Evolutionary conservation across 495 filamentous ascomycete species (phyloP).

Genomic region (Penicillium chermesinum): DNA sequence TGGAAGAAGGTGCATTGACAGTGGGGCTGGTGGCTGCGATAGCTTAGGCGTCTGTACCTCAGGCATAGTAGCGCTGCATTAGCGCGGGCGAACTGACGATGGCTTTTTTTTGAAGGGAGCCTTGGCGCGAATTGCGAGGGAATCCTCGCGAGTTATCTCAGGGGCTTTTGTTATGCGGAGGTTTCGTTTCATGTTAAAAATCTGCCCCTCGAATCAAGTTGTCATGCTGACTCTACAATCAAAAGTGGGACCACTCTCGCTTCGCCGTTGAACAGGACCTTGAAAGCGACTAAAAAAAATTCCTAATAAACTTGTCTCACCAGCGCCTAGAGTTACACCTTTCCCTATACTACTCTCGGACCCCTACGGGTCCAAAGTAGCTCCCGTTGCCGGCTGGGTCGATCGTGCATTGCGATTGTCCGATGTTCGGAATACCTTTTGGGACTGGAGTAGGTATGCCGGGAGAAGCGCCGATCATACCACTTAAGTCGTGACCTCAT

Average conservation of each 20-base stretch:
- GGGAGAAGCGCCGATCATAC: background rate
- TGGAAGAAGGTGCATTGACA: conserved; percentile 7
- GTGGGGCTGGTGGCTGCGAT: conserved; percentile 14
- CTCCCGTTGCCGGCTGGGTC: conserved; percentile 7
- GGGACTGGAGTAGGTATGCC: background rate
- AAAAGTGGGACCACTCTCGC: conserved; percentile 2
- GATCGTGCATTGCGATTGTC: conserved; percentile 8
- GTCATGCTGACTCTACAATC: background rate
- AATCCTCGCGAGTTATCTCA: conserved; percentile 5
- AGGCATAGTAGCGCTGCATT: conserved; percentile 21
- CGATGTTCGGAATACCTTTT: background rate
- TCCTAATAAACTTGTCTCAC: background rate
- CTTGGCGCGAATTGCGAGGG: conserved; percentile 14
- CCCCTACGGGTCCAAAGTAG: conserved; percentile 12
- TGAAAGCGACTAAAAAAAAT: background rate
- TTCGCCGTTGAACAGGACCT: background rate
- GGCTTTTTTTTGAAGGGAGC: conserved; percentile 14
- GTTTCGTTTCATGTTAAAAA: conserved; percentile 8
- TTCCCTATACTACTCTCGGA: conserved; percentile 13
- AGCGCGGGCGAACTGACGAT: conserved; percentile 29
- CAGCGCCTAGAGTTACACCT: conserved; percentile 7
- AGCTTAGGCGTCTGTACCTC: conserved; percentile 14
- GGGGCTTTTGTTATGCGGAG: conserved; percentile 2
- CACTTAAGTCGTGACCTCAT: background rate
- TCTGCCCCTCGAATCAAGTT: conserved; percentile 5